Evolutionary conservation across 257 asterid genomes (phyloP), one percentile per base, ranked within the genome.

Genomic region (Lavandula angustifolia): DNA sequence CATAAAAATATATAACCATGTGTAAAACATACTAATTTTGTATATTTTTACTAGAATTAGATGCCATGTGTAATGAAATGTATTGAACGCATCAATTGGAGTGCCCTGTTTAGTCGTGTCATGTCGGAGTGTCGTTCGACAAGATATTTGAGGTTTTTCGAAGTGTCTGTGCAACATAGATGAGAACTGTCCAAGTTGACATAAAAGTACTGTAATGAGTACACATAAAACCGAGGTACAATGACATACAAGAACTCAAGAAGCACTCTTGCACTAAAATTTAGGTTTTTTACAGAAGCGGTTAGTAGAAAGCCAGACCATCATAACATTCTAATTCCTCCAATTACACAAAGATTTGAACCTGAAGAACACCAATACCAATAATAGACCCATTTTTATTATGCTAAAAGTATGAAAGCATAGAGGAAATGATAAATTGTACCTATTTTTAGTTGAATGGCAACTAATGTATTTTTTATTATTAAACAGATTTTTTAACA

Each of bases 331-430:
- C 11, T 22, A 50, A 59, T 32, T 51, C 51, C 35, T 56, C 37
- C 66, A 47, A 57, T 56, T 47, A 51, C 35, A 18, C 50, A 41
- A 13, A 13, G 27, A n/a, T 58, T 38, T 14, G 27, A 66, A 47
- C 48, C 53, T 9, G 29, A 42, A 58, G 48, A 69, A 33, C 14
- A 40, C 11, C 17, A 35, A 13, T 46, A 37, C 53, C 18, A 11
- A 33, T 32, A 18, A 17, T 5, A 17, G 16, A 42, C 29, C 3
- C 31, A 12, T 17, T 53, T 33, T 33, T 38, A 8, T 52, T 42
- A 12, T 56, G 31, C 11, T 10, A 11, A 46, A 47, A 46, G 16
- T 56, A 67, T 33, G 3, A 9, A 67, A 43, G 2, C 40, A 9
- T 14, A 37, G 9, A 48, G 40, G 11, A 48, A 58, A 35, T 31